Evolutionary conservation across 2,329 filamentous ascomycete species (phyloP).

Genomic region (Arthrobotrys conoides): DNA sequence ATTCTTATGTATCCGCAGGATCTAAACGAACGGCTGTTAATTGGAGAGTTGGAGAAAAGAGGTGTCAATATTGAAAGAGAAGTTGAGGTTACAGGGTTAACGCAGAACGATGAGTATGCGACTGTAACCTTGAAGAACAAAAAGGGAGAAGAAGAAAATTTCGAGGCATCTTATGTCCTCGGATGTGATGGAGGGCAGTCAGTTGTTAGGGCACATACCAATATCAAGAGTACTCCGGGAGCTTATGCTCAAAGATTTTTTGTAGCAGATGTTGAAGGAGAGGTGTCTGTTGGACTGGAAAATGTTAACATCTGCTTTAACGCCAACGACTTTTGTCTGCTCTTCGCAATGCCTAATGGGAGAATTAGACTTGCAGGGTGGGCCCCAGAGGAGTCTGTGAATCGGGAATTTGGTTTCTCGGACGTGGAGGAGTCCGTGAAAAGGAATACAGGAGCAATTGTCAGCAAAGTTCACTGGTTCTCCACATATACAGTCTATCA

Average conservation of each 20-base stretch:
- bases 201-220: slow-evolving; percentile 68
- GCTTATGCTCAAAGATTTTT: slow-evolving; percentile 69
- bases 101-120: slow-evolving; percentile 65
- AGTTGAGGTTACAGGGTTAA: slow-evolving; percentile 64
- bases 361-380: slow-evolving; percentile 65
- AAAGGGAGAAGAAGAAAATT: slow-evolving; percentile 61
- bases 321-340: slow-evolving; percentile 66
- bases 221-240: slow-evolving; percentile 68
- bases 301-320: slow-evolving; percentile 66
- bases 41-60: slow-evolving; percentile 63
- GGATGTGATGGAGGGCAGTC: slow-evolving; percentile 73
- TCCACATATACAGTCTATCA: slow-evolving; percentile 80
- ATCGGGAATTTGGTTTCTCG: slow-evolving; percentile 65
- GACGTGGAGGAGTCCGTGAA: slow-evolving; percentile 64
- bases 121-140: slow-evolving; percentile 63
- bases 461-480: slow-evolving; percentile 66
- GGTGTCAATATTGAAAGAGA: slow-evolving; percentile 64
- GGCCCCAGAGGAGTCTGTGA: slow-evolving; percentile 59
- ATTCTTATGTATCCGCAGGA: slow-evolving; percentile 66
- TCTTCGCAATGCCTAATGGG: slow-evolving; percentile 65
- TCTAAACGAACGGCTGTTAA: slow-evolving; percentile 66
- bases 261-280: slow-evolving; percentile 68
- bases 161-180: slow-evolving; percentile 69
- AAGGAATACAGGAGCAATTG: slow-evolving; percentile 62
- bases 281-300: slow-evolving; percentile 65